Evolutionary conservation across 352 stramenopile genomes (phyloP).

Genomic region (Phytopythium cucurbitacearum): DNA sequence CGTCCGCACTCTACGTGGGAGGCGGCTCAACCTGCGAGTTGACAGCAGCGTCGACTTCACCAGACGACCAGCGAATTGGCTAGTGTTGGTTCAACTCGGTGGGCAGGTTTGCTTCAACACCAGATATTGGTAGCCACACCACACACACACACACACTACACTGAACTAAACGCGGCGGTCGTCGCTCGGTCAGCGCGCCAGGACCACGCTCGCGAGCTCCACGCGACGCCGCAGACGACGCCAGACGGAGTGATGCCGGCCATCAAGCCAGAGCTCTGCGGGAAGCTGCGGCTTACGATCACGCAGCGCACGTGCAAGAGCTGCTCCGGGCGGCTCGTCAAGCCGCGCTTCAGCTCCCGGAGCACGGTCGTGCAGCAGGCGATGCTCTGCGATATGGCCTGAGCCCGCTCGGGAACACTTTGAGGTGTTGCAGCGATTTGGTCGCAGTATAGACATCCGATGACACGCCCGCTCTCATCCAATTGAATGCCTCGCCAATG

Average conservation of each 20-base stretch:
- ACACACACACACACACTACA: neutral
- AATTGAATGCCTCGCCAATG: neutral
- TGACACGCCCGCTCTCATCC: neutral
- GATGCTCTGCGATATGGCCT: neutral
- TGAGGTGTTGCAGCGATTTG: neutral
- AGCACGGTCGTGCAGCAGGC: neutral
- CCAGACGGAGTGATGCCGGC: neutral
- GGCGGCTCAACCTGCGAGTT: too few species aligned
- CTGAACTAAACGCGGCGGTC: neutral
- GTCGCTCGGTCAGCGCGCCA: too few species aligned
- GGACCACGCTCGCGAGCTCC: neutral
- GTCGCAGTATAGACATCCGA: neutral
- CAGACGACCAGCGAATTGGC: too few species aligned
- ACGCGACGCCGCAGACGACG: slow-evolving; percentile 1
- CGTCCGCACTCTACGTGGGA: too few species aligned
- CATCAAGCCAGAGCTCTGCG: neutral
- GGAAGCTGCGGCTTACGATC: neutral
- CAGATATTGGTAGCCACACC: too few species aligned
- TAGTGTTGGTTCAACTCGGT: too few species aligned
- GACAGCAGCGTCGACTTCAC: too few species aligned
- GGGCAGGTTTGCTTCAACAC: too few species aligned
- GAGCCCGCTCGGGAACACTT: too few species aligned
- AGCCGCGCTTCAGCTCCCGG: neutral
- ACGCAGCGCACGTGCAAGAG: neutral
- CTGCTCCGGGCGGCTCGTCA: neutral